Evolutionary conservation across 345 rosid species (phyloP).

Genomic region (Clausena lansium): DNA sequence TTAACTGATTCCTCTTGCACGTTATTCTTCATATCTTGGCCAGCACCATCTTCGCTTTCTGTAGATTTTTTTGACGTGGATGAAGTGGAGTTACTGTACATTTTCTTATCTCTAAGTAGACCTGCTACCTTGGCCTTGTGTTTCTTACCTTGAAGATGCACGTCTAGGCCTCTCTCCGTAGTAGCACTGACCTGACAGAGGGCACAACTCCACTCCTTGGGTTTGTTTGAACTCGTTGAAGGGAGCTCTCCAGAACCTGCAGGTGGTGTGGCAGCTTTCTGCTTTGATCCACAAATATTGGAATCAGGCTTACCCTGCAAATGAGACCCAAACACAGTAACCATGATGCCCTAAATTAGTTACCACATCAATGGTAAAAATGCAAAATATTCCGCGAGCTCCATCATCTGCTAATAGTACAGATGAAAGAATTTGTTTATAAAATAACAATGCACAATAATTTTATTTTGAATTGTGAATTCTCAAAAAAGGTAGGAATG

Average conservation of each 20-base stretch:
- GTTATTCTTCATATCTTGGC: conserved; percentile 8
- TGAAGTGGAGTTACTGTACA: neutral
- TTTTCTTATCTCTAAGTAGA: conserved; percentile 20
- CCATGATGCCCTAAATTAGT: neutral
- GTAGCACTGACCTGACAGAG: conserved; percentile 42
- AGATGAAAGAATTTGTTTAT: neutral
- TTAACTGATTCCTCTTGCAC: conserved; percentile 8
- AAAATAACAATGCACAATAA: neutral
- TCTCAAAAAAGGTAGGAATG: neutral
- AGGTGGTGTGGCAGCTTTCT: conserved; percentile 36
- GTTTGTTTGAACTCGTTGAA: conserved; percentile 23
- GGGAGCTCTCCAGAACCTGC: conserved; percentile 16
- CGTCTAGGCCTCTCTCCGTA: conserved; percentile 34
- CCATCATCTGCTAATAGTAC: neutral
- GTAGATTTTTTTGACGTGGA: conserved; percentile 9
- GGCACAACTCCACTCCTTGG: conserved; percentile 49
- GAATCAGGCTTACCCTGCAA: conserved; percentile 56
- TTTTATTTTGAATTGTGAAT: neutral
- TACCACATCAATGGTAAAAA: neutral
- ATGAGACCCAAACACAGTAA: conserved; percentile 17
- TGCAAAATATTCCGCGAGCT: neutral
- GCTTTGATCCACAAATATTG: conserved; percentile 32
- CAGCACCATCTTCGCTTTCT: neutral
- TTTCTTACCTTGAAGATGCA: conserved; percentile 43
- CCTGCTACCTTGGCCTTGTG: conserved; percentile 38